These are phyloP conservation scores for Phaeophleospora eucalypticola DNA, from an alignment of 2,329 filamentous ascomycete species.

Conservation along the genomic window DNA sequence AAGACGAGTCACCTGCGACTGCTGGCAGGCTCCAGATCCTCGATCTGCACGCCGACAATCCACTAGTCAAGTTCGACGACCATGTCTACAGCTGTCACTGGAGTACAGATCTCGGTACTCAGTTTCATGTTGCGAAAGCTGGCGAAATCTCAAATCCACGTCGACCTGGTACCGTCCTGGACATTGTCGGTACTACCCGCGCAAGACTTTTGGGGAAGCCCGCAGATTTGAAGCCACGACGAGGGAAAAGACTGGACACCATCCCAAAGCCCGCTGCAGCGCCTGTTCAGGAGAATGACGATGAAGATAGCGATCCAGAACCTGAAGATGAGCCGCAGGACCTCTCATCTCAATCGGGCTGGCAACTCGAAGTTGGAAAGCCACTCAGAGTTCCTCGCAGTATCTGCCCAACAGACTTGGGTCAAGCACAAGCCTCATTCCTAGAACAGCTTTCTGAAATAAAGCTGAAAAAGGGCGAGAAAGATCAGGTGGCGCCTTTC, in stretches of 20 bases:
- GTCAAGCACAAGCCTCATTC: constrained; percentile 35
- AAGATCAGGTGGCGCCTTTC: constrained; percentile 29
- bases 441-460: constrained; percentile 38
- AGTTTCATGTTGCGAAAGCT: constrained; percentile 56
- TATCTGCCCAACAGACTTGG: constrained; percentile 15
- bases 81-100: constrained; percentile 76
- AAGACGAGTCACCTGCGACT: constrained; percentile 24
- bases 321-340: background rate
- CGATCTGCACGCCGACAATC: constrained; percentile 72
- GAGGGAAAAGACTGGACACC: constrained; percentile 6
- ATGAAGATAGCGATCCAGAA: background rate
- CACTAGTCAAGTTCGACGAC: constrained; percentile 74
- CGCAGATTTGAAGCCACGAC: constrained; percentile 49
- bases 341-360: background rate
- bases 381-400: constrained; percentile 23
- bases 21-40: constrained; percentile 64
- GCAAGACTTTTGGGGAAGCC: constrained; percentile 66
- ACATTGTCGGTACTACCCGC: constrained; percentile 67
- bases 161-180: constrained; percentile 55
- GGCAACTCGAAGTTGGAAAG: constrained; percentile 4
- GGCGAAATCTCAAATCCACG: constrained; percentile 41
- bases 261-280: background rate
- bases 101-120: constrained; percentile 77
- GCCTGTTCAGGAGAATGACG: constrained; percentile 2
- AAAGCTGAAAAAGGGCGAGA: constrained; percentile 41